Base-by-base conservation (phyloP, 73 alveolate species). In the Stentor roeselii region DNA sequence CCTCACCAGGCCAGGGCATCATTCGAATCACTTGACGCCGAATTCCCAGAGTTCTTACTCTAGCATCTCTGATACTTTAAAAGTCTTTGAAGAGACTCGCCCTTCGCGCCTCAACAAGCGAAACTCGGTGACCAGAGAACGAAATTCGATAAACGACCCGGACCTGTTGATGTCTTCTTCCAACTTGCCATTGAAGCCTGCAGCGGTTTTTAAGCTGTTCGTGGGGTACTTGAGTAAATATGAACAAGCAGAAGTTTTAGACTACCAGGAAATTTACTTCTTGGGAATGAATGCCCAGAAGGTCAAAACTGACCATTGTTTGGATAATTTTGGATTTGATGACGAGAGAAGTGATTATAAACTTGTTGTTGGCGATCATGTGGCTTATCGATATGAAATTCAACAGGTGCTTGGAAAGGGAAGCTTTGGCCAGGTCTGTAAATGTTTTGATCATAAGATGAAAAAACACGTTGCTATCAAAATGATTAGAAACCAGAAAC, bases 381-480 rank as follows among this genome's bases (percentile, higher is more conserved):
- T 97, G 39, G 92, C 87, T 80, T 97, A 94, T 86, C 78, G 99
- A 87, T 97, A 96, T 91, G 99, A 97, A 88, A 88, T 97, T 59
- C 60, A 91, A 32, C 87, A 87, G 36, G 39, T 90, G 59, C 92
- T 97, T 15, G 99, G 99, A 3, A 85, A 90, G 76, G 99, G 99
- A 0, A 91, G 98, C 11, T 97, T 95, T 86, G 99, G 99, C 15
- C 95, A 96, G 82, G 99, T 96, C 3, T 80, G 94, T 0, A 83
- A 95, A 90, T 95, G 98, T 11, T 87, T 78, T 36, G 99, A 97
- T 83, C 99, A 97, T 86, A 91, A 95, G 84, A 86, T 86, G 41
- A 93, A 96, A 84, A 95, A 93, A 78, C 38, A 84, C 3, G 94
- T 92, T 39, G 98, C 99, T 21, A 59, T 97, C 36, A 97, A 97